A percentile compares a stretch with the other conserved stretches of the same genome.
Evolutionary conservation across 2,329 filamentous ascomycete species (phyloP).

Genomic region (Colletotrichum sp.): DNA sequence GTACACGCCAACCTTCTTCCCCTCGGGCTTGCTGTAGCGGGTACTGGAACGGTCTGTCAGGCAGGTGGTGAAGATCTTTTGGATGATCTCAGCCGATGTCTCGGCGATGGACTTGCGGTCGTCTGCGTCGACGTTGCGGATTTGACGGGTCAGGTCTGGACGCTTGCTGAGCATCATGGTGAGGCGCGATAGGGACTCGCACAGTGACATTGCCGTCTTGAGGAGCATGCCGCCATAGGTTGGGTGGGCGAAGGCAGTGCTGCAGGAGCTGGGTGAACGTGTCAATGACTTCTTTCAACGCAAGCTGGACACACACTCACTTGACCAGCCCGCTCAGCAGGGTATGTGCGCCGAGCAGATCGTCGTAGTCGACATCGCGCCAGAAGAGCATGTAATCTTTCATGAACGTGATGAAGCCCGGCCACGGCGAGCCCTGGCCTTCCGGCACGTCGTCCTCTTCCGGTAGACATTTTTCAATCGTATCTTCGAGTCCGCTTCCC

Average conservation of each 20-base stretch:
- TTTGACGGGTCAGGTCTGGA: slow-evolving; percentile 75
- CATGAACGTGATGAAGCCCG: slow-evolving; percentile 79
- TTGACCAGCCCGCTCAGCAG: slow-evolving; percentile 76
- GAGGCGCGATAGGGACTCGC: slow-evolving; percentile 78
- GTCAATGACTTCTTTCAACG: neutral
- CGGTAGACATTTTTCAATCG: slow-evolving; percentile 69
- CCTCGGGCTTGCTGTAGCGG: slow-evolving; percentile 72
- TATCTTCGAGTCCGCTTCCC: slow-evolving; percentile 58
- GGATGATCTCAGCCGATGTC: slow-evolving; percentile 85
- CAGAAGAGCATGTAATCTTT: slow-evolving; percentile 82
- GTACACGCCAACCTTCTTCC: slow-evolving; percentile 88
- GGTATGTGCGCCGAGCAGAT: slow-evolving; percentile 77
- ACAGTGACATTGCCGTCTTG: slow-evolving; percentile 82
- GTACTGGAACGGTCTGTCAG: slow-evolving; percentile 79
- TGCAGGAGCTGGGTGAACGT: slow-evolving; percentile 68
- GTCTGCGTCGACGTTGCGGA: slow-evolving; percentile 68
- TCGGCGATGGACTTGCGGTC: slow-evolving; percentile 83
- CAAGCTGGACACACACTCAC: slow-evolving; percentile 52
- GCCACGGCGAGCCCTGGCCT: slow-evolving; percentile 72
- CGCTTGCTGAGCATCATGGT: slow-evolving; percentile 84
- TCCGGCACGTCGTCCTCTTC: slow-evolving; percentile 68
- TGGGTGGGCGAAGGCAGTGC: slow-evolving; percentile 80
- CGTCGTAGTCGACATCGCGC: slow-evolving; percentile 78
- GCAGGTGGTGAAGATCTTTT: slow-evolving; percentile 90
- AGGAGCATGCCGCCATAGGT: slow-evolving; percentile 83